Base-by-base conservation (phyloP, 139 green algal species). In the Haematococcus lacustris region DNA sequence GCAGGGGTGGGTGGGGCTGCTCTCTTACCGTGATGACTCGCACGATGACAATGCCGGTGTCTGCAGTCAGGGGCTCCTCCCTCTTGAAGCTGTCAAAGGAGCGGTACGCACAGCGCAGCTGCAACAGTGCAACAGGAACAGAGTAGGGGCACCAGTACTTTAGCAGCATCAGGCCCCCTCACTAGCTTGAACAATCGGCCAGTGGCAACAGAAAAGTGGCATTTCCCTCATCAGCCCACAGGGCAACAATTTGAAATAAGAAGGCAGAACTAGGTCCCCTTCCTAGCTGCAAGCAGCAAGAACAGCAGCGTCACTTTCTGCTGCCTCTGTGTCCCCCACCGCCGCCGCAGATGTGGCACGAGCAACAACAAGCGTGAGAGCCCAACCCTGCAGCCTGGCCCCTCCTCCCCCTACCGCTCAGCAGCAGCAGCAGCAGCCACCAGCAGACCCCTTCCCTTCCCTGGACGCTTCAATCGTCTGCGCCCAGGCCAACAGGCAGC, bases 21-120 rank as follows among this genome's bases (percentile, higher is more conserved):
- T 57, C 13, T 13, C 47, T 57, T 57, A 64, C 53, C 53, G 4
- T 21, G 23, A 64, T 7, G 26, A 64, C 26, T 21, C 53, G 53
- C 53, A 64, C 38, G 2, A 51, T 30, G 4, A 69, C 35, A 2
- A 69, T 32, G 37, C 63, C 63, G 37, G 26, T 40, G 17, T 21
- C 33, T n/a, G 63, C 63, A 35, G 63, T 69, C 37, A 51, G 21
- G 6, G 32, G 4, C 63, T 69, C 63, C 13, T 69, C 63, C 35
- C 17, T 30, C 63, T 69, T 69, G 38, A 69, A 69, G 35, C 21
- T 69, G 37, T 30, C 5, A 26, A 69, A 34, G 37, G 63, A 69
- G 37, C 63, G 63, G 63, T 69, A 69, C 7, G 30, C 17, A 37
- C 5, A 69, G 21, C 37, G 50, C 21, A 69, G 63, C 63, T 69